These are phyloP conservation scores for Colletotrichum caudatum DNA, from an alignment of 2,329 filamentous ascomycete species.

Conservation along the genomic window DNA sequence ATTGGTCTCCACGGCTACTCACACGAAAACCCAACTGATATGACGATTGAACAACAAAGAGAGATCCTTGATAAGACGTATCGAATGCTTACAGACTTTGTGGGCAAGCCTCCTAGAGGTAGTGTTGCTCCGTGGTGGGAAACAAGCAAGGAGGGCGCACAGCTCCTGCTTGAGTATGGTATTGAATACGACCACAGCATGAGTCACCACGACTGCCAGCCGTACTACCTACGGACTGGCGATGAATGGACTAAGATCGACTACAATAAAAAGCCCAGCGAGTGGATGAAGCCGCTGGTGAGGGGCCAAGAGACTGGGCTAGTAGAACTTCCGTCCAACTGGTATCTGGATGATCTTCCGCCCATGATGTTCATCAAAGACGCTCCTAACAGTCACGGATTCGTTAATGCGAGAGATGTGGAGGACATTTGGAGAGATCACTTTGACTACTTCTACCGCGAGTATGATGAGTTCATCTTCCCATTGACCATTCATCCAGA, in stretches of 20 bases:
- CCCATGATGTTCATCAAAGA: slow-evolving; percentile 81
- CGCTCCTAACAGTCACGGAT: slow-evolving; percentile 74
- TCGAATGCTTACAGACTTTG: slow-evolving; percentile 75
- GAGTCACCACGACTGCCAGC: slow-evolving; percentile 73
- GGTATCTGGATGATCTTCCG: slow-evolving; percentile 74
- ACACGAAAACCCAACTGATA: slow-evolving; percentile 78
- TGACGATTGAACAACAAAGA: slow-evolving; percentile 80
- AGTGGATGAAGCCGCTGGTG: slow-evolving; percentile 75
- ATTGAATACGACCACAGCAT: slow-evolving; percentile 79
- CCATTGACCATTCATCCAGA: slow-evolving; percentile 84
- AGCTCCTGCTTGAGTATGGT: slow-evolving; percentile 73
- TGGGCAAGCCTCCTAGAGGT: slow-evolving; percentile 77
- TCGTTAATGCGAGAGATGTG: slow-evolving; percentile 67
- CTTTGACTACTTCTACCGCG: slow-evolving; percentile 80
- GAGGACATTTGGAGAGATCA: slow-evolving; percentile 76
- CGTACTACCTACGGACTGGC: slow-evolving; percentile 73
- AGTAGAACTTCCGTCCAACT: slow-evolving; percentile 74
- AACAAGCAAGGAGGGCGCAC: slow-evolving; percentile 73
- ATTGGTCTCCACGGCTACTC: slow-evolving; percentile 77
- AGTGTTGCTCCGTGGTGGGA: slow-evolving; percentile 83
- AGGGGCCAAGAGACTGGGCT: slow-evolving; percentile 71
- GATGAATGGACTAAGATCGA: slow-evolving; percentile 78
- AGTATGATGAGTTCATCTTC: slow-evolving; percentile 82
- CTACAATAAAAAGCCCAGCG: slow-evolving; percentile 69
- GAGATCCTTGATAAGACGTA: slow-evolving; percentile 82